Evolutionary conservation across 2,329 filamentous ascomycete species (phyloP).

Genomic region (Alternaria atra): DNA sequence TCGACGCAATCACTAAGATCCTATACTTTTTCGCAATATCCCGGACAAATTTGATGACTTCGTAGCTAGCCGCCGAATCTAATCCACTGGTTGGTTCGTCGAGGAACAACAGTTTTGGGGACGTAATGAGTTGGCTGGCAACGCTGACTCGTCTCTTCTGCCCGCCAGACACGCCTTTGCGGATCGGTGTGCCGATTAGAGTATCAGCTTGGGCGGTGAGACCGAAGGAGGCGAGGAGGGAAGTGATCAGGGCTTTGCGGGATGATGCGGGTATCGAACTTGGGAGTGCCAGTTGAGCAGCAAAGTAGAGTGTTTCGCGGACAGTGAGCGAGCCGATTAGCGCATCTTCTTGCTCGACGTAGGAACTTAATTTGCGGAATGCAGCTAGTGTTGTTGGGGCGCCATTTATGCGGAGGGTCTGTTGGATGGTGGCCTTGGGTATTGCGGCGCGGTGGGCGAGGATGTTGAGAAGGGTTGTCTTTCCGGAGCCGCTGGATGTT

Average conservation of each 20-base stretch:
- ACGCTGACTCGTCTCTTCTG: constrained; percentile 85
- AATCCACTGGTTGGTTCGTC: constrained; percentile 87
- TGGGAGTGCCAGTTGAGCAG: constrained; percentile 71
- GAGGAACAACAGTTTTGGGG: constrained; percentile 80
- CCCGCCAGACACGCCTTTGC: constrained; percentile 84
- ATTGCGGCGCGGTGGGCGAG: constrained; percentile 70
- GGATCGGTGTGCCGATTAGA: constrained; percentile 81
- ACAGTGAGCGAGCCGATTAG: constrained; percentile 83
- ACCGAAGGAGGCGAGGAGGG: constrained; percentile 76
- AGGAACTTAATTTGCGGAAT: constrained; percentile 74
- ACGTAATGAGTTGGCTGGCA: constrained; percentile 82
- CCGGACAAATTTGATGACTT: constrained; percentile 78
- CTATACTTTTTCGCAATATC: constrained; percentile 72
- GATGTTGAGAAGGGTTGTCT: constrained; percentile 84
- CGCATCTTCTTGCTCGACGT: constrained; percentile 89
- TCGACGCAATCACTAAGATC: constrained; percentile 80
- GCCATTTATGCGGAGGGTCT: constrained; percentile 71
- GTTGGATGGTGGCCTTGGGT: constrained; percentile 63
- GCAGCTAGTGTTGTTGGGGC: constrained; percentile 59
- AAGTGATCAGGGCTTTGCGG: constrained; percentile 69
- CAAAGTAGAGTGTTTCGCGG: constrained; percentile 79
- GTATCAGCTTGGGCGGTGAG: constrained; percentile 73
- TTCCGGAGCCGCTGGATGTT: constrained; percentile 71
- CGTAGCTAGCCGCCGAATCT: constrained; percentile 78
- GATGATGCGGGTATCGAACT: constrained; percentile 64